Base-by-base conservation (phyloP, 352 stramenopile genomes). In the Pythium chondricola region DNA sequence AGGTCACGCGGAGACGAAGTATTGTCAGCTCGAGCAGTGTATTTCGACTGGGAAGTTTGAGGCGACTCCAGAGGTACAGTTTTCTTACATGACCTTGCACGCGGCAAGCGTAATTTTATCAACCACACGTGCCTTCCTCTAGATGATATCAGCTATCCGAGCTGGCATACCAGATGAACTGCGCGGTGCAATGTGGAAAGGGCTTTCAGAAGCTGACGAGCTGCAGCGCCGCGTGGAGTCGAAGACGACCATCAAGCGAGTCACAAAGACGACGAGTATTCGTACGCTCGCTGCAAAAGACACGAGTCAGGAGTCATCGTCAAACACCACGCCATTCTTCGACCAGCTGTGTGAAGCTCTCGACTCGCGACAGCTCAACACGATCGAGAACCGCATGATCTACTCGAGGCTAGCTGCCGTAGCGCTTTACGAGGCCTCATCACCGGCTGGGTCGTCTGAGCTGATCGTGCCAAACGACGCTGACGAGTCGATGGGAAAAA, bases 11-110 rank as follows among this genome's bases (percentile, higher is more conserved):
- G 73, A 89, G 54, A 85, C 80, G 18, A 91, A 91, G 42, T 89
- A 89, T 52, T 87, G 75, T 4, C 80, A 91, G 29, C 59, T 91
- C 29, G 80, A 91, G 42, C 79, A 87, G 42, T 91, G 80, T 36
- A 73, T 84, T 16, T 73, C 75, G 2, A 67, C 51, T 9, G 65
- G 65, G 10, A 85, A 83, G 22, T 91, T 75, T 53, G 66, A 74
- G 7, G 40, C 71, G 29, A 82, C 77, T 0, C 65, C 74, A 32
- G 80, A 91, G 66, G 77, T 89, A 39, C 3, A 9, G 10, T 37
- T 26, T 36, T 26, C 2, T 6, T 40, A 13, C 11, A 2, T 54
- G n/a, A 1, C 11, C 17, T 20, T 20, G 29, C 13, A 40, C 20
- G 1, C n/a, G n/a, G n/a, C n/a, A n/a, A n/a, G n/a, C n/a, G n/a